These are phyloP conservation scores for Candolleomyces aberdarensis DNA, from an alignment of 768 basidiomycete species.

Conservation along the genomic window DNA sequence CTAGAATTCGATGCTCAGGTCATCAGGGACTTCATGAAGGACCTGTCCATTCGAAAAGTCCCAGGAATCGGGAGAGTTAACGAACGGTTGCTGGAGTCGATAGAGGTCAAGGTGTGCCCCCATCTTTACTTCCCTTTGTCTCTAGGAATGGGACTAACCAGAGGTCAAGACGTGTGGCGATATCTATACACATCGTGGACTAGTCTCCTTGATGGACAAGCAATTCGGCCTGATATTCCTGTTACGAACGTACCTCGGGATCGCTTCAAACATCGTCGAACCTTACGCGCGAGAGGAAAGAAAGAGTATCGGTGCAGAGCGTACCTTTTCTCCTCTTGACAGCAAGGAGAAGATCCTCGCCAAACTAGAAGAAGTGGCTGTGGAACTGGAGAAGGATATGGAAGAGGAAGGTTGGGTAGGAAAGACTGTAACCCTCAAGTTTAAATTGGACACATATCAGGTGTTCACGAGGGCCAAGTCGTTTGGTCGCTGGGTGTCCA, in stretches of 20 bases:
- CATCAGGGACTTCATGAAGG: slow-evolving; percentile 74
- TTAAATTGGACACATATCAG: slow-evolving; percentile 89
- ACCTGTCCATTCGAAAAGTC: slow-evolving; percentile 81
- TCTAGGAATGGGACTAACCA: slow-evolving; percentile 1
- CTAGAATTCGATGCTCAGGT: slow-evolving; percentile 61
- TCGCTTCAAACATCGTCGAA: slow-evolving; percentile 79
- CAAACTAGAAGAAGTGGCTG: slow-evolving; percentile 79
- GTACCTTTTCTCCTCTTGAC: slow-evolving; percentile 71
- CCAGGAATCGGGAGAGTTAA: slow-evolving; percentile 90
- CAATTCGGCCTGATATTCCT: slow-evolving; percentile 78
- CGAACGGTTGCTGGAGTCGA: slow-evolving; percentile 81
- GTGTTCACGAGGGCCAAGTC: slow-evolving; percentile 85
- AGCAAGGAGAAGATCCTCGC: slow-evolving; percentile 65
- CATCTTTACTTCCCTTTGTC: neutral
- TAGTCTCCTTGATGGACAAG: slow-evolving; percentile 80
- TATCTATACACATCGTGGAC: slow-evolving; percentile 71
- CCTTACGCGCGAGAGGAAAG: slow-evolving; percentile 76
- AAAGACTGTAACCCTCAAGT: slow-evolving; percentile 87
- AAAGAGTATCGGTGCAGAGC: slow-evolving; percentile 91
- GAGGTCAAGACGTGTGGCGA: slow-evolving; percentile 79
- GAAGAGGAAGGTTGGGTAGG: slow-evolving; percentile 77
- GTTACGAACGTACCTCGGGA: slow-evolving; percentile 78
- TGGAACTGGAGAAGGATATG: slow-evolving; percentile 82
- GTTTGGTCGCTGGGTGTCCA: slow-evolving; percentile 71
- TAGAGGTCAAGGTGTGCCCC: slow-evolving; percentile 73